Percentiles rank a stretch among this genome's conserved stretches.
Conservation (phyloP, 2,329 filamentous ascomycete genomes). For the Exophiala viscosa region DNA sequence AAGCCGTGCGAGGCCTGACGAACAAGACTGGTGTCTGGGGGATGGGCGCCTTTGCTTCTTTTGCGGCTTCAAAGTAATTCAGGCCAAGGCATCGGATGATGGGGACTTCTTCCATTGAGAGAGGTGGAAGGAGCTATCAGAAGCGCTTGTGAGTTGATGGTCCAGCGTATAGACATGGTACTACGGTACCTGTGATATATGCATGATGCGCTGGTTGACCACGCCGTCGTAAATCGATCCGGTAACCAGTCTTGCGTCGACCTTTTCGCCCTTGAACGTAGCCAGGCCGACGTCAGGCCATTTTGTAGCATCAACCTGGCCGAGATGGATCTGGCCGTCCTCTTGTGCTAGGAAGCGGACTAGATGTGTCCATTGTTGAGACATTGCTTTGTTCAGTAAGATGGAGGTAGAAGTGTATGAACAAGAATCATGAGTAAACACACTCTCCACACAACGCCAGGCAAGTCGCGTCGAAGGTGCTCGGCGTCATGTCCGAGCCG, state of each 20-base stretch:
- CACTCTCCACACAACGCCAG: too few relatives aligned
- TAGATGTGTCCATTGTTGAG: conserved; percentile 37
- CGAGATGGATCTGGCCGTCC: conserved; percentile 39
- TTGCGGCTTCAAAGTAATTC: conserved; percentile 42
- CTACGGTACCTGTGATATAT: neutral
- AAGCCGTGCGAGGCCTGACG: conserved; percentile 36
- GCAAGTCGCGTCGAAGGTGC: too few relatives aligned
- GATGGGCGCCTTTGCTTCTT: conserved; percentile 35
- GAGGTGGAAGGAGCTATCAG: conserved; percentile 20
- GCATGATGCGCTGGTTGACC: conserved; percentile 30
- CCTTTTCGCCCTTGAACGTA: conserved; percentile 30
- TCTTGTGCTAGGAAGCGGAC: conserved; percentile 41
- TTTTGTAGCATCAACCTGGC: conserved; percentile 35
- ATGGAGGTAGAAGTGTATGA: too few relatives aligned
- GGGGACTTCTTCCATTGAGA: conserved; percentile 1
- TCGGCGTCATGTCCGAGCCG: too few relatives aligned
- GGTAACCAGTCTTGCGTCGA: conserved; percentile 33
- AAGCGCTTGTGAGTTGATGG: neutral
- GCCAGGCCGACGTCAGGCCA: conserved; percentile 36
- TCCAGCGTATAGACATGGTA: neutral
- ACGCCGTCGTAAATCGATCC: conserved; percentile 35
- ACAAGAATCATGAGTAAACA: too few relatives aligned
- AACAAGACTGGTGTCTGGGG: conserved; percentile 36
- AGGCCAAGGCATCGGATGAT: conserved; percentile 44
- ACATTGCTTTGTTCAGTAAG: too few relatives aligned